Percentiles rank a stretch among this genome's conserved stretches.
phyloP scores from a whole-genome alignment of 176 grass and related monocot species.

The Oryza meyeriana region DNA sequence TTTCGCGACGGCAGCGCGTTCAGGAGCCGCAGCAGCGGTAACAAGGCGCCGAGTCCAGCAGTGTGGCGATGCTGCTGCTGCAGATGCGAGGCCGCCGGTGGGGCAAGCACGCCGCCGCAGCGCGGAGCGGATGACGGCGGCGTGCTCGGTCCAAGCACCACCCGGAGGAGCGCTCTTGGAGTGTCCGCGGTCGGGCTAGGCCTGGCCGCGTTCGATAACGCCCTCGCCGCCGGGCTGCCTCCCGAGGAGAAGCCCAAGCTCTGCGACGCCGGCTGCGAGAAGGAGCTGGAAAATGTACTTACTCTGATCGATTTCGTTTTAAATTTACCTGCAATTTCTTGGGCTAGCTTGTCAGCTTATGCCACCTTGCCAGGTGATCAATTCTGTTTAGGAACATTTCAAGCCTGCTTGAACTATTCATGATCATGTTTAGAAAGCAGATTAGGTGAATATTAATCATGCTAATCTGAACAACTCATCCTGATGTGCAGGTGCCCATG shows the following conservation, averaged over 20 bases:
- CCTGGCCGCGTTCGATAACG: slow-evolving; percentile 1
- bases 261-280: slow-evolving; percentile 68
- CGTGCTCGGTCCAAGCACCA: neutral
- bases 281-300: slow-evolving; percentile 83
- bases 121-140: neutral
- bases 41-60: slow-evolving; percentile 16
- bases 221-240: slow-evolving; percentile 71
- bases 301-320: neutral
- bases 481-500: slow-evolving; percentile 58
- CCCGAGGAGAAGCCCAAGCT: slow-evolving; percentile 93
- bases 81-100: neutral
- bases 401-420: neutral
- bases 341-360: neutral
- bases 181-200: slow-evolving; percentile 32
- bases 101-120: neutral
- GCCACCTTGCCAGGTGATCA: neutral
- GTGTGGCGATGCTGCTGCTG: slow-evolving; percentile 22
- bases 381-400: neutral
- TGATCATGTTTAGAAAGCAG: neutral
- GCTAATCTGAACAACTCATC: neutral
- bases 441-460: neutral
- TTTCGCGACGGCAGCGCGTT: slow-evolving; percentile 1
- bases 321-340: neutral
- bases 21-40: slow-evolving; percentile 5
- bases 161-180: slow-evolving; percentile 49